Base-by-base conservation (phyloP, 352 stramenopile genomes). In the Phytophthora pisi region DNA sequence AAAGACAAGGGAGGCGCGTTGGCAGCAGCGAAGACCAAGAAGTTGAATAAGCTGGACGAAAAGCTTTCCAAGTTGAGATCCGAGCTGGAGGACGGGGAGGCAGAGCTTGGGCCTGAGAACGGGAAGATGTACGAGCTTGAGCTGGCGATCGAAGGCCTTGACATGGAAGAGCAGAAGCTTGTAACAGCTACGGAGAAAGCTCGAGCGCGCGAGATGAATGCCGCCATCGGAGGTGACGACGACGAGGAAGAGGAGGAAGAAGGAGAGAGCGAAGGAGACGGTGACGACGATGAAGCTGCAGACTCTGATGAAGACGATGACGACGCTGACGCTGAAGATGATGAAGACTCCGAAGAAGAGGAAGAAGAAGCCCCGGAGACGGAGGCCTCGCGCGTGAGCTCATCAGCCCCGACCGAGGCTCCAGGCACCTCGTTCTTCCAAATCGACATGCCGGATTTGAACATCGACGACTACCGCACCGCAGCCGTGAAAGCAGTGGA, bases 81-180 rank as follows among this genome's bases (percentile, higher is more conserved):
- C 0, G 77, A 88, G 36, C 40, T 87, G 26, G 62, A 75, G 28
- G 70, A 81, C 45, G 57, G 64, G 0, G 62, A 86, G 46, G 45
- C 30, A 4, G 57, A 59, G 10, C 57, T 59, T 51, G 60, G 50
- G 3, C 56, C 58, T 4, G 72, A 77, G 20, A 76, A 81, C 16
- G 64, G 71, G 2, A 84, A 86, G 46, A 79, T 88, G 4, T 52
- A 83, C 30, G 70, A 86, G 15, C 49, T 88, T 1, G 75, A 86
- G 50, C 61, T 78, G 20, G 73, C 68, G 13, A 74, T 88, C 16
- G 77, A 81, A 11, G 63, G 57, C 3, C 36, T 86, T 6, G 61
- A 73, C 6, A 66, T 64, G 4, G 72, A 65, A 15, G 69, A 81
- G 18, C 18, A 53, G 5, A 79, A 78, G 23, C 67, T 80, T 0